Base-by-base conservation (phyloP, 2,329 filamentous ascomycete species). In the Exserohilum turcica region DNA sequence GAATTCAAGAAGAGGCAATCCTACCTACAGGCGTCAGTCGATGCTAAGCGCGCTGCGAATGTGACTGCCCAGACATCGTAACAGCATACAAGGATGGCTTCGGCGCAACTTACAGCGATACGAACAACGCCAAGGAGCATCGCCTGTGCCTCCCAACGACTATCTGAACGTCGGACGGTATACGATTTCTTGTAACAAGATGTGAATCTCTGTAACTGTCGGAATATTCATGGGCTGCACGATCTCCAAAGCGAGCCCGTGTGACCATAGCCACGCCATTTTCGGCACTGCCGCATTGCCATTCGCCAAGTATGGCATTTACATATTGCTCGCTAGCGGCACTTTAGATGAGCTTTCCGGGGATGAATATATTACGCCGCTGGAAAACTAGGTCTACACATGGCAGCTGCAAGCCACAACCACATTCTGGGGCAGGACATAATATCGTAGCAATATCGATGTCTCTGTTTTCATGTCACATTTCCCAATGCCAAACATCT, bases 281-380 rank as follows among this genome's bases (percentile, higher is more conserved):
- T 1, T 10, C 2, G 9, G 32, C 12, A 3, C 13, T 5, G 13
- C 27, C 5, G 27, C 10, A 16, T 16, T 15, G 12, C 16, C 8
- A 47, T 52, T 39, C 28, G 48, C 21, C 32, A 21, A 29, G 19
- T 13, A 27, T n/a, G 19, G 10, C 2, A 8, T 5, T 2, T 43
- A 18, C 19, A 45, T 6, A 50, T 50, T 54, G 31, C 40, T 63
- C 62, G 59, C 64, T 66, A 59, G 53, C 62, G 64, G 61, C 45
- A 58, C 29, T 53, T 47, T 10, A 50, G 24, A 18, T 54, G 36
- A 40, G 42, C 18, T 45, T 57, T 54, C 60, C 64, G 56, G 59
- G 48, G 38, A 27, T 42, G 38, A 7, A 49, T 62, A 64, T 33
- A 66, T 66, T 66, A 56, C 38, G 42, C 44, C 36, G 54, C 13